Evolutionary conservation across 176 grass and related monocot genomes (phyloP).

Genomic region (Zoysia japonica): DNA sequence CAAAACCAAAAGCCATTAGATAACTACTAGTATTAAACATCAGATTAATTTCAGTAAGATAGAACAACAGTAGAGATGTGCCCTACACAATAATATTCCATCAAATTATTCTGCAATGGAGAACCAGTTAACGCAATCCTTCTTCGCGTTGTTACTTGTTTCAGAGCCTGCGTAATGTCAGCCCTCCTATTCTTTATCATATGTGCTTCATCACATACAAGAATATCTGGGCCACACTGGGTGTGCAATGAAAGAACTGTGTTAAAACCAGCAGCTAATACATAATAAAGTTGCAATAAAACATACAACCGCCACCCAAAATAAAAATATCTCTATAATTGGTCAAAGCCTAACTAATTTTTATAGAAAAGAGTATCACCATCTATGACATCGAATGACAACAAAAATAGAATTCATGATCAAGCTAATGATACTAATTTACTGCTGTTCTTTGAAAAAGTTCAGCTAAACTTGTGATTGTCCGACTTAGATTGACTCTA

Average conservation of each 20-base stretch:
- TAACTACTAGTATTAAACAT: slow-evolving; percentile 19
- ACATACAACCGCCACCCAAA: not conserved
- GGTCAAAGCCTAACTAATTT: too few species aligned
- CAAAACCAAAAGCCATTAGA: slow-evolving; percentile 43
- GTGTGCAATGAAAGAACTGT: slow-evolving; percentile 35
- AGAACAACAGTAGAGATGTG: slow-evolving; percentile 21
- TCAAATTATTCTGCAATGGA: slow-evolving; percentile 95
- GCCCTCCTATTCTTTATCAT: slow-evolving; percentile 96
- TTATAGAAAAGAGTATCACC: too few species aligned
- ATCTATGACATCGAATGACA: too few species aligned
- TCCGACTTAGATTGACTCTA: too few species aligned
- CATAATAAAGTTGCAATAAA: slow-evolving; percentile 10
- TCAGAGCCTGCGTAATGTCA: slow-evolving; percentile 88
- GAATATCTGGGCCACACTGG: slow-evolving; percentile 91
- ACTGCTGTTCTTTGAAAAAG: too few species aligned
- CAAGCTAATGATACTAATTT: too few species aligned
- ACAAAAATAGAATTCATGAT: too few species aligned
- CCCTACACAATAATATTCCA: slow-evolving; percentile 99
- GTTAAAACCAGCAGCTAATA: slow-evolving; percentile 35
- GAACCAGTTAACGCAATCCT: slow-evolving; percentile 98
- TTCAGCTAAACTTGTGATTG: too few species aligned
- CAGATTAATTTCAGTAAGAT: slow-evolving; percentile 22
- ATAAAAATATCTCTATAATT: too few species aligned
- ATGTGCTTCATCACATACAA: slow-evolving; percentile 99
- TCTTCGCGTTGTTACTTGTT: slow-evolving; percentile 92